Percentiles rank a stretch among this genome's conserved stretches.
phyloP scores from a whole-genome alignment of 306 rosid genomes.

The Prunus dulcis region DNA sequence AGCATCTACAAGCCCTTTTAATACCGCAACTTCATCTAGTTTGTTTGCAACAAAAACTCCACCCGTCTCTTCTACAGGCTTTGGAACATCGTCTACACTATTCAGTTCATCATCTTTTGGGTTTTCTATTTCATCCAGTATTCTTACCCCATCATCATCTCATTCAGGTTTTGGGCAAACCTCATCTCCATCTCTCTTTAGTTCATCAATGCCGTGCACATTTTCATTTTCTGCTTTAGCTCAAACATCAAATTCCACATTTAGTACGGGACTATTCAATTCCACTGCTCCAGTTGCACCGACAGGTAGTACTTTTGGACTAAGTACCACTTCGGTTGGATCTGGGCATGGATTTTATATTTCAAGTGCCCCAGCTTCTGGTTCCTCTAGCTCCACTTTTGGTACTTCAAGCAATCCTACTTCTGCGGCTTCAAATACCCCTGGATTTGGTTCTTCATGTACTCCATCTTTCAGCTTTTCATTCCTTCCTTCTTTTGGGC shows the following conservation, averaged over 20 bases:
- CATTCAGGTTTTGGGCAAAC: not conserved
- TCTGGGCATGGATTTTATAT: no score
- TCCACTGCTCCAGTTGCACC: conserved; percentile 47
- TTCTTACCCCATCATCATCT: conserved; percentile 40
- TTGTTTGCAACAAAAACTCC: conserved; percentile 64
- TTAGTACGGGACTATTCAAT: conserved; percentile 52
- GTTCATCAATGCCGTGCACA: conserved; percentile 30
- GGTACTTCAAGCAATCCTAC: no score
- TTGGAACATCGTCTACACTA: conserved; percentile 50
- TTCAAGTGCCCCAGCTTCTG: no score
- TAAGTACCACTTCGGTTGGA: conserved; percentile 48
- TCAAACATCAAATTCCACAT: conserved; percentile 46
- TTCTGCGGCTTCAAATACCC: no score
- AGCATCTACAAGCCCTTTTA: conserved; percentile 63
- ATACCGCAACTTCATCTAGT: conserved; percentile 49
- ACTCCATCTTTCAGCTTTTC: no score
- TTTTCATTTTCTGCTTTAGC: conserved; percentile 47
- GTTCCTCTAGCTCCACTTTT: no score
- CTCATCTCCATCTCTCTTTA: conserved; percentile 51
- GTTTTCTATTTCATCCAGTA: conserved; percentile 44
- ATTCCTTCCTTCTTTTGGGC: no score
- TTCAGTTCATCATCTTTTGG: conserved; percentile 61
- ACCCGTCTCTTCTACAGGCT: conserved; percentile 43
- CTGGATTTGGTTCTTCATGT: no score
- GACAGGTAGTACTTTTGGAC: conserved; percentile 51